phyloP scores from a whole-genome alignment of 495 filamentous ascomycete species.

The Aspergillus cavernicola region DNA sequence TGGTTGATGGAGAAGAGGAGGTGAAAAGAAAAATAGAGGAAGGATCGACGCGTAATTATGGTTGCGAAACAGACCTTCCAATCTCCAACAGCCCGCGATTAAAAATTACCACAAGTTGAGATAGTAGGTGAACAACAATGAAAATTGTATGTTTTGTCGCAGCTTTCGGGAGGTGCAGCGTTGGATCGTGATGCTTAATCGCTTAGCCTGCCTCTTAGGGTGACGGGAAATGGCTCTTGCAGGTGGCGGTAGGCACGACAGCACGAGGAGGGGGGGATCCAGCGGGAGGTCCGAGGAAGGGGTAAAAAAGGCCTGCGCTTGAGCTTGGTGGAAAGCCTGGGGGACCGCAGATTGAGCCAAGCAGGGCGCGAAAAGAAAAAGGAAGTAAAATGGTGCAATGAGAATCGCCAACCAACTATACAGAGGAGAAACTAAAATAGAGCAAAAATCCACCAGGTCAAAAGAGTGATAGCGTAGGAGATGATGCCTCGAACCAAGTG shows the following conservation, averaged over 20 bases:
- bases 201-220: conserved; percentile 44
- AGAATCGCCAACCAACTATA: conserved; percentile 5
- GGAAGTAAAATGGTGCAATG: conserved; percentile 5
- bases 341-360: conserved; percentile 21
- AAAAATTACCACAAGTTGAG: conserved; percentile 12
- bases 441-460: conserved; percentile 21
- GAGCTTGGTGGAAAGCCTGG: too few relatives aligned
- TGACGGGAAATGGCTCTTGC: conserved; percentile 44
- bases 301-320: not conserved
- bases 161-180: conserved; percentile 26
- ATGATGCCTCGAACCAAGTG: conserved; percentile 29
- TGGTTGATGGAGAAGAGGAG: conserved; percentile 14
- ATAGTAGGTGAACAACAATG: conserved; percentile 17
- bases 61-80: conserved; percentile 18
- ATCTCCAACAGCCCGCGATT: conserved; percentile 7
- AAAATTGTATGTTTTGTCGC: conserved; percentile 22
- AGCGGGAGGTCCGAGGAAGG: conserved; percentile 27
- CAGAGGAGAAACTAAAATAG: conserved; percentile 19
- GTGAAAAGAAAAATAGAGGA: conserved; percentile 19
- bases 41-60: conserved; percentile 21
- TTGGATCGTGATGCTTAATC: conserved; percentile 48
- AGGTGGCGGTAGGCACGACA: conserved; percentile 41
- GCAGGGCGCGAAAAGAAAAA: conserved; percentile 15
- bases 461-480: conserved; percentile 26
- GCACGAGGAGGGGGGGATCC: conserved; percentile 30